These are phyloP conservation scores for Pleurotus salmoneostramineus DNA, from an alignment of 768 basidiomycete species.

Conservation along the genomic window DNA sequence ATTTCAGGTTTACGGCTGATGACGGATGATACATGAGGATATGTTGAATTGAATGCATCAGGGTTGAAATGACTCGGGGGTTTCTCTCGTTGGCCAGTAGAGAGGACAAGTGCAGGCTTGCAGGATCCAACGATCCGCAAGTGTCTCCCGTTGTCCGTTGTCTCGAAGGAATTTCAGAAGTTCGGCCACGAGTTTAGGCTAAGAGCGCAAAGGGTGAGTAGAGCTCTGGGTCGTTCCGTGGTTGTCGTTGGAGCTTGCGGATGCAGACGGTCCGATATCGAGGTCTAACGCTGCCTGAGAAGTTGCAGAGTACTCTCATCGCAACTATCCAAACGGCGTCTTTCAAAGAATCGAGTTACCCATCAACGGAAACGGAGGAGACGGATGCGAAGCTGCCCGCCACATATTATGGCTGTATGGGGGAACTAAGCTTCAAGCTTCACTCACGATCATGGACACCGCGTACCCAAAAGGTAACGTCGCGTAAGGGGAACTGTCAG, in stretches of 20 bases:
- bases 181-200: neutral
- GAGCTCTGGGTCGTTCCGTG: neutral
- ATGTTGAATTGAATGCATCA: neutral
- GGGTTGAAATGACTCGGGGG: neutral
- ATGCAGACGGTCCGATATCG: neutral
- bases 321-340: neutral
- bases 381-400: neutral
- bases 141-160: neutral
- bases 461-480: no score
- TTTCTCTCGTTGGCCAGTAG: no score
- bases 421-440: no score
- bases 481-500: no score
- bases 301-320: neutral
- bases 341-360: neutral
- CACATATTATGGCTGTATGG: neutral
- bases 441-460: no score
- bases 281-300: neutral
- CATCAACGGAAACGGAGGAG: neutral
- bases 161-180: neutral
- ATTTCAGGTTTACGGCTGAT: neutral
- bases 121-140: neutral
- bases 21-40: neutral
- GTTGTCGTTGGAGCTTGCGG: neutral
- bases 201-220: neutral
- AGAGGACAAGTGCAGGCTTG: no score